These are phyloP conservation scores for Colletotrichum costaricense DNA, from an alignment of 2,329 filamentous ascomycete species.

Conservation along the genomic window DNA sequence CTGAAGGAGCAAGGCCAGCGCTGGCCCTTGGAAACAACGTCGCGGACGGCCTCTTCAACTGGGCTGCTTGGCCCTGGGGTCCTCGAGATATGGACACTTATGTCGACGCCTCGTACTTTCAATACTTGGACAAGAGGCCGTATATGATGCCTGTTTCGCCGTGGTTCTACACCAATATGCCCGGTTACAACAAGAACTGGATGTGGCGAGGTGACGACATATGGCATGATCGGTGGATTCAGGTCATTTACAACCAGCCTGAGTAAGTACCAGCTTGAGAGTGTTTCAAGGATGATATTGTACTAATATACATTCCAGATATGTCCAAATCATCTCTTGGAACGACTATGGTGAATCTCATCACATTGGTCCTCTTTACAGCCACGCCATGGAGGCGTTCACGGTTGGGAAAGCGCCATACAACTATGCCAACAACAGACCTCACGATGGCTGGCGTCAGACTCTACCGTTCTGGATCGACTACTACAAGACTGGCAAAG, in stretches of 20 bases:
- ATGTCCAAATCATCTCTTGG: constrained; percentile 56
- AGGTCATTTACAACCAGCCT: constrained; percentile 67
- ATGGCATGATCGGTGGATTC: constrained; percentile 68
- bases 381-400: constrained; percentile 38
- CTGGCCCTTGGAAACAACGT: constrained; percentile 55
- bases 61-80: constrained; percentile 49
- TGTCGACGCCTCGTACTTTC: constrained; percentile 36
- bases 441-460: constrained; percentile 61
- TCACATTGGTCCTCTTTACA: constrained; percentile 59
- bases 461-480: constrained; percentile 62
- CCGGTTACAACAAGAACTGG: constrained; percentile 64
- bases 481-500: constrained; percentile 56
- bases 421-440: constrained; percentile 58
- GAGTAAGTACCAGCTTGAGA: constrained; percentile 48
- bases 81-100: constrained; percentile 32
- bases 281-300: constrained; percentile 63
- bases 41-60: constrained; percentile 49
- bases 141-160: constrained; percentile 67
- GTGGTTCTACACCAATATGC: constrained; percentile 70
- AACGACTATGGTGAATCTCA: constrained; percentile 66
- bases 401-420: constrained; percentile 48
- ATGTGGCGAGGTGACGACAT: constrained; percentile 69
- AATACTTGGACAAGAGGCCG: constrained; percentile 57
- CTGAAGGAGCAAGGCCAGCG: constrained; percentile 44
- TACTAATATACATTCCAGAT: constrained; percentile 56